Evolutionary conservation across 2,329 filamentous ascomycete species (phyloP), one percentile per base, ranked within the genome.

Genomic region (Colletotrichum sp.): DNA sequence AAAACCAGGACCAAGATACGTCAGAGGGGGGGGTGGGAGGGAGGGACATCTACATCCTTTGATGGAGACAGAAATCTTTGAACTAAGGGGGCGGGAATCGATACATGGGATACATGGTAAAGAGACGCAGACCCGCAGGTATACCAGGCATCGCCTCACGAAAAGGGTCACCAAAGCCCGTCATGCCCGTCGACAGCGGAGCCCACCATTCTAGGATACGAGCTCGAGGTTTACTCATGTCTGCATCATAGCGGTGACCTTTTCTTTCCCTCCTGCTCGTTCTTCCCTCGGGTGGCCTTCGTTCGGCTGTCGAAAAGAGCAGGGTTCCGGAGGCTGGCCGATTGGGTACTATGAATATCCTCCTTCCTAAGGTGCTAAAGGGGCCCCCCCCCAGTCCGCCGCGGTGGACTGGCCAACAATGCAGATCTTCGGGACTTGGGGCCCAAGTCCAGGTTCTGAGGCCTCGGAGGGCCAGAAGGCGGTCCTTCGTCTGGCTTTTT

Each of bases 191-290:
- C 64, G 44, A 34, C 74, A 73, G 74, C 74, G 74, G 74, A 73
- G 74, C 65, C 74, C 57, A 59, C 74, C 74, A 75, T 69, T 73
- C 74, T 75, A 75, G 74, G 74, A 75, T 75, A 75, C 74, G 74
- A 75, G 74, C 74, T 75, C 64, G 64, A 73, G 28, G 62, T 75
- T 73, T 69, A 68, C 74, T 73, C 70, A 65, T 69, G 24, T 59
- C 57, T 75, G 44, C 73, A 75, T 73, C 73, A 75, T 73, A 69
- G 73, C 70, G 73, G 70, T 75, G 73, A 48, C 73, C 55, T 67
- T 26, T 71, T 30, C n/a, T 36, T 28, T n/a, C 18, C 16, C 34
- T 28, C 28, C 10, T 66, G 22, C 36, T 36, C 30, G 34, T 30
- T 28, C 34, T 28, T 32, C 36, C 63, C 16, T 36, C 22, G 62